Percentiles rank a stretch among this genome's conserved stretches.
Evolutionary conservation across 345 rosid genomes (phyloP).

Genomic region (Bruguiera gymnorhiza): DNA sequence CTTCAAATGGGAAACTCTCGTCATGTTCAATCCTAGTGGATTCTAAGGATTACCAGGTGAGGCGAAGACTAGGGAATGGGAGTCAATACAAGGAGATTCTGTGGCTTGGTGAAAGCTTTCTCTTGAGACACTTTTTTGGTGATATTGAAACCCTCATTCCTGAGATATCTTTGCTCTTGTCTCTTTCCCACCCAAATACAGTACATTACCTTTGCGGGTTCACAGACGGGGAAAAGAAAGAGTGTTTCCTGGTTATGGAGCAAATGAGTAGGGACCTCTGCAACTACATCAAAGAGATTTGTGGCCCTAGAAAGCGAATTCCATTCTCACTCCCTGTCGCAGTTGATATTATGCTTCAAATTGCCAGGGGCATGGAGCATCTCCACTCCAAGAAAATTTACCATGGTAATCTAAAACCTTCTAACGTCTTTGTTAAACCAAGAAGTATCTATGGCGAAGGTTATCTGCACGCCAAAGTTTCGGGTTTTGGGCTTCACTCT

Average conservation of each 20-base stretch:
- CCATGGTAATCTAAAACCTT: conserved; percentile 26
- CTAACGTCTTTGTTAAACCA: conserved; percentile 22
- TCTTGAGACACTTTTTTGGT: conserved; percentile 23
- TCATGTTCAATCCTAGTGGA: conserved; percentile 18
- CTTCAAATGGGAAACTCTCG: conserved; percentile 9
- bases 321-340: conserved; percentile 27
- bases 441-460: conserved; percentile 16
- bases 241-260: conserved; percentile 28
- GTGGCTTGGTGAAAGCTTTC: conserved; percentile 30
- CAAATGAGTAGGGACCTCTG: conserved; percentile 24
- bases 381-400: conserved; percentile 21
- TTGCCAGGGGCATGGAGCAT: conserved; percentile 32
- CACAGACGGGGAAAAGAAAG: conserved; percentile 30
- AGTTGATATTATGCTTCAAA: conserved; percentile 33
- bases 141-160: conserved; percentile 19
- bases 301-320: conserved; percentile 23
- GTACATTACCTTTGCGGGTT: conserved; percentile 18
- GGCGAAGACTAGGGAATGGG: conserved; percentile 23
- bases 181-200: conserved; percentile 24
- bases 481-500: conserved; percentile 29
- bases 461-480: conserved; percentile 24
- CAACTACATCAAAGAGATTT: conserved; percentile 26
- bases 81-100: conserved; percentile 25
- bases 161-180: conserved; percentile 20
- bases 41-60: conserved; percentile 23